Evolutionary conservation across 169 alveolate genomes (phyloP).

Genomic region (Plasmodium fragile): DNA sequence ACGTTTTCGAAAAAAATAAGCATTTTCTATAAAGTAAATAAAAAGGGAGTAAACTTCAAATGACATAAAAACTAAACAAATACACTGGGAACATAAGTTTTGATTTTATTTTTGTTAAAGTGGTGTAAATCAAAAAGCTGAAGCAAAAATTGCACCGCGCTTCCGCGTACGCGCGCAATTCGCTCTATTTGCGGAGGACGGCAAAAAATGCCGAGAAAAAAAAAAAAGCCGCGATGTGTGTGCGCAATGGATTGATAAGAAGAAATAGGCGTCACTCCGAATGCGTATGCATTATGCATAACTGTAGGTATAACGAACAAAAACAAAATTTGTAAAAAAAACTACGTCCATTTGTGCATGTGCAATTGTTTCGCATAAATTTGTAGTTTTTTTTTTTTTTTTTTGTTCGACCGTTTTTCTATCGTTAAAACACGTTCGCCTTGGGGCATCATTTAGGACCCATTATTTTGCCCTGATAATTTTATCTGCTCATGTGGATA

Average conservation of each 20-base stretch:
- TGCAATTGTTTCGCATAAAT: neutral
- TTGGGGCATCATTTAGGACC: neutral
- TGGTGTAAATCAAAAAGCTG: neutral
- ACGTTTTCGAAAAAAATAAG: neutral
- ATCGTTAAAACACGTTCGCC: neutral
- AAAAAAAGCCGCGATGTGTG: neutral
- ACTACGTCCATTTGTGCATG: neutral
- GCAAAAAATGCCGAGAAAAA: neutral
- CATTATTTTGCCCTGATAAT: neutral
- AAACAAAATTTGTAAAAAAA: neutral
- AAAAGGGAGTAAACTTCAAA: neutral
- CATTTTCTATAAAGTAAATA: neutral
- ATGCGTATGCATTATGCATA: neutral
- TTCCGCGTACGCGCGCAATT: neutral
- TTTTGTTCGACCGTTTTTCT: neutral
- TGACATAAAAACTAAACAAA: neutral
- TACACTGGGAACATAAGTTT: neutral
- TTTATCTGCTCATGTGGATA: neutral
- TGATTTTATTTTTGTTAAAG: too few species aligned
- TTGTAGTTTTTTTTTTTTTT: neutral
- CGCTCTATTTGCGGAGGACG: neutral
- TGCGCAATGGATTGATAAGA: neutral
- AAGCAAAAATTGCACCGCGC: neutral
- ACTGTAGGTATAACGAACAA: neutral
- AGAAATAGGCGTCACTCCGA: neutral